Conservation (phyloP, 1,284 basidiomycete genomes). For the Cutaneotrichosporon daszewskae region DNA sequence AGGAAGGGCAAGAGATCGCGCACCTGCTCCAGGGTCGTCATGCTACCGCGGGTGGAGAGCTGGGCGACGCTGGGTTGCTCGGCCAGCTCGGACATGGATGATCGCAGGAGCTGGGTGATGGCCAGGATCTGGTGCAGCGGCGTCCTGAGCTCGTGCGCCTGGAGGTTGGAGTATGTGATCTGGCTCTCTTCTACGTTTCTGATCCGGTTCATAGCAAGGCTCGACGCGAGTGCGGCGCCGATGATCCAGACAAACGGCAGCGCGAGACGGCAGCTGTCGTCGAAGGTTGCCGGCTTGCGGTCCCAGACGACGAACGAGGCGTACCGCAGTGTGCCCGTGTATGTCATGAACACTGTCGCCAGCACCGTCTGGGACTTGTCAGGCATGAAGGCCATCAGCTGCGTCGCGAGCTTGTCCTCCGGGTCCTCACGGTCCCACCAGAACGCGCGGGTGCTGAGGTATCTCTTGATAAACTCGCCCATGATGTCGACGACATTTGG, state of each 20-base stretch:
- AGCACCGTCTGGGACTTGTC: conserved; percentile 25
- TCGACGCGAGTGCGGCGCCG: conserved; percentile 33
- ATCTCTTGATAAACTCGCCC: conserved; percentile 21
- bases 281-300: conserved; percentile 26
- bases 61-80: conserved; percentile 11
- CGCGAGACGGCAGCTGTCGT: conserved; percentile 27
- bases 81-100: conserved; percentile 35
- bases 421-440: conserved; percentile 39
- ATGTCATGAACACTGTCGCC: conserved; percentile 25
- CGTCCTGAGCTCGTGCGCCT: conserved; percentile 45
- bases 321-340: conserved; percentile 30
- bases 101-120: conserved; percentile 40
- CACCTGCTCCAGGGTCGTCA: conserved; percentile 32
- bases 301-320: conserved; percentile 38
- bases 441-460: conserved; percentile 25
- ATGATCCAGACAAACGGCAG: conserved; percentile 38
- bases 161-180: conserved; percentile 41
- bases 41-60: not conserved
- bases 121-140: conserved; percentile 46
- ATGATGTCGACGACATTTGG: conserved; percentile 15
- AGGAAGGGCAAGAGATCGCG: conserved; percentile 38
- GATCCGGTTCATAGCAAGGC: conserved; percentile 33
- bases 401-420: conserved; percentile 19
- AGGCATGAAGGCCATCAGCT: conserved; percentile 34
- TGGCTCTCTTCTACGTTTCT: conserved; percentile 39